Evolutionary conservation across 177 flowering plant genomes (phyloP).

Genomic region (Tripterygium wilfordii): DNA sequence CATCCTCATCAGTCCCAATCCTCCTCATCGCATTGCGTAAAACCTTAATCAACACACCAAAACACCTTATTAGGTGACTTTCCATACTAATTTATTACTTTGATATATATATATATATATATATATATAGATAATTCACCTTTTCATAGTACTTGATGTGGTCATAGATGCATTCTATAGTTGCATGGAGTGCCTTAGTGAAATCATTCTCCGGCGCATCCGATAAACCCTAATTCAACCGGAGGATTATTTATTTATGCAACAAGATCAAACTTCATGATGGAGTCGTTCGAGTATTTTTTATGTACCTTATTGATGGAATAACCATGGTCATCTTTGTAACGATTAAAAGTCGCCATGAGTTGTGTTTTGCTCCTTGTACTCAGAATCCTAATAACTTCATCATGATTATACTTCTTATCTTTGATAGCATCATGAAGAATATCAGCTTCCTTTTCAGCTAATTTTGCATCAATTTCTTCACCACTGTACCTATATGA

Average conservation of each 20-base stretch:
- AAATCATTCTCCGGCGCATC: slow-evolving; percentile 31
- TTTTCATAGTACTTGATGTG: slow-evolving; percentile 60
- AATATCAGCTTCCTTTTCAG: slow-evolving; percentile 52
- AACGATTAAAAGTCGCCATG: slow-evolving; percentile 59
- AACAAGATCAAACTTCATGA: neutral
- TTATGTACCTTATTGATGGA: slow-evolving; percentile 75
- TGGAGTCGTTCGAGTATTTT: neutral
- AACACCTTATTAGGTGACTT: too few relatives aligned
- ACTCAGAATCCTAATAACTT: slow-evolving; percentile 50
- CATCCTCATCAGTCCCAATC: slow-evolving; percentile 65
- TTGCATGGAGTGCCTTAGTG: slow-evolving; percentile 28
- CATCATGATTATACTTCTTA: slow-evolving; percentile 50
- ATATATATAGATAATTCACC: too few relatives aligned
- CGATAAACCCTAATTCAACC: slow-evolving; percentile 37
- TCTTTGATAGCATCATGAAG: slow-evolving; percentile 43
- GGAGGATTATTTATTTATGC: too few relatives aligned
- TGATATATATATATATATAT: too few relatives aligned
- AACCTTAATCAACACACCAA: too few relatives aligned
- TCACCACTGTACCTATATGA: slow-evolving; percentile 53
- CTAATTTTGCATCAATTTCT: slow-evolving; percentile 46
- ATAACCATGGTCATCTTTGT: slow-evolving; percentile 47
- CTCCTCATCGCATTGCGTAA: slow-evolving; percentile 43
- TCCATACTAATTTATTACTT: too few relatives aligned
- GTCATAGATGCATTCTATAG: slow-evolving; percentile 41
- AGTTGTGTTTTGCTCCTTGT: slow-evolving; percentile 83